phyloP scores from a whole-genome alignment of 805 yeast genomes.

The Candida maris region DNA sequence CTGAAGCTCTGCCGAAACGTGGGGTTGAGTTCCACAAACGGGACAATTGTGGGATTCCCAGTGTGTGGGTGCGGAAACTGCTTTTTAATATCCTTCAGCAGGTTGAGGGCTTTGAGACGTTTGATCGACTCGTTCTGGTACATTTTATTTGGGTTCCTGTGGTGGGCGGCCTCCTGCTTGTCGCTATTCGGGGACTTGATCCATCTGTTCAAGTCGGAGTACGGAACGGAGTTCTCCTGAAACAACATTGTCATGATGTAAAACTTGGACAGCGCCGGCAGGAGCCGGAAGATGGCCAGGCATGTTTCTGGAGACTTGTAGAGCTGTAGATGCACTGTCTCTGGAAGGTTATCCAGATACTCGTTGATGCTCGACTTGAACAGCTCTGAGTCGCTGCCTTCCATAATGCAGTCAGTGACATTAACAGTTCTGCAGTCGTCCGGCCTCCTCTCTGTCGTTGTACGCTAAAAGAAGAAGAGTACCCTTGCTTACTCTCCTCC shows the following conservation, averaged over 20 bases:
- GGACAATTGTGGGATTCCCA: slow-evolving; percentile 28
- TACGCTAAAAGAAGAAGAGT: too few relatives aligned
- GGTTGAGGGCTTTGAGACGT: slow-evolving; percentile 69
- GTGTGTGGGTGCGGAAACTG: slow-evolving; percentile 34
- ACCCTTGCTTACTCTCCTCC: too few relatives aligned
- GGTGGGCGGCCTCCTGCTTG: slow-evolving; percentile 6
- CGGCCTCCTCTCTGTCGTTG: too few relatives aligned
- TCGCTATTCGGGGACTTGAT: slow-evolving; percentile 39
- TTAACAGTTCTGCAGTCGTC: too few relatives aligned
- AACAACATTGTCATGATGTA: slow-evolving; percentile 84
- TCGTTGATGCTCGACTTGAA: slow-evolving; percentile 78
- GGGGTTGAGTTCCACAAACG: slow-evolving; percentile 53
- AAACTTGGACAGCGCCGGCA: slow-evolving; percentile 87
- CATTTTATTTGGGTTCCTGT: slow-evolving; percentile 34
- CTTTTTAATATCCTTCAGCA: slow-evolving; percentile 54
- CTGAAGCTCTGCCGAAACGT: slow-evolving; percentile 73
- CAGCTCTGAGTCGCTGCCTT: slow-evolving; percentile 24
- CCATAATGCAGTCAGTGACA: too few relatives aligned
- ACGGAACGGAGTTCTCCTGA: slow-evolving; percentile 66
- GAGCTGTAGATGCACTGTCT: slow-evolving; percentile 74
- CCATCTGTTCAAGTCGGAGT: slow-evolving; percentile 71
- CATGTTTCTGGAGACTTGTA: slow-evolving; percentile 93
- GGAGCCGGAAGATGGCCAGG: slow-evolving; percentile 81
- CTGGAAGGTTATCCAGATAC: slow-evolving; percentile 86
- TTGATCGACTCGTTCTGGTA: slow-evolving; percentile 75